A percentile compares a stretch with the other conserved stretches of the same genome.
phyloP scores from a whole-genome alignment of 2,329 filamentous ascomycete genomes.

The Fusarium sp. region DNA sequence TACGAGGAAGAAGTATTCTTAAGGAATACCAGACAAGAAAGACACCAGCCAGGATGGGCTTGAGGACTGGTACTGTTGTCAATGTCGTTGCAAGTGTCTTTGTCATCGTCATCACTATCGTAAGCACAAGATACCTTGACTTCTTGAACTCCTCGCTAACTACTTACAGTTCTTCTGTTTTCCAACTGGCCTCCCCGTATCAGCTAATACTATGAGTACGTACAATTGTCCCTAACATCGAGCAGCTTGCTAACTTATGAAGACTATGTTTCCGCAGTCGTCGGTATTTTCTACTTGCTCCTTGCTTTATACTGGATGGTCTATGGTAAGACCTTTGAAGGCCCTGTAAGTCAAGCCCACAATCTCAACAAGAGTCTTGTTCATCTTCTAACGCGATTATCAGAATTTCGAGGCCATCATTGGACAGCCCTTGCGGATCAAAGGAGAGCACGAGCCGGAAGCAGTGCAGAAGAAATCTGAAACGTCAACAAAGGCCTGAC shows the following conservation, averaged over 20 bases:
- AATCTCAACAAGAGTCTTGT: fast-evolving
- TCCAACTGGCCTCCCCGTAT: conserved; percentile 1
- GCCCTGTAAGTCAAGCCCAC: neutral
- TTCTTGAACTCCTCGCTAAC: neutral
- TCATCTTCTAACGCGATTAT: neutral
- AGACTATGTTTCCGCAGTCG: conserved; percentile 19
- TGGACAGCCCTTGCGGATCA: neutral
- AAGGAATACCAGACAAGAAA: conserved; percentile 8
- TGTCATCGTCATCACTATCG: conserved; percentile 8
- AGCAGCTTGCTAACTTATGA: fast-evolving
- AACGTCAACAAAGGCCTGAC: neutral
- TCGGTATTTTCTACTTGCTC: conserved; percentile 3
- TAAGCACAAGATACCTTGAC: neutral
- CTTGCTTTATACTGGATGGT: neutral
- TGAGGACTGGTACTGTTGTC: neutral
- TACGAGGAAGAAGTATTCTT: conserved; percentile 3
- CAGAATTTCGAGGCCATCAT: conserved; percentile 16
- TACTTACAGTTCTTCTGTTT: conserved; percentile 9
- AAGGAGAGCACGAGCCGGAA: neutral
- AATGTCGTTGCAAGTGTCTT: neutral
- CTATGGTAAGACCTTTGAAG: conserved; percentile 6
- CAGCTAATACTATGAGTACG: conserved; percentile 17
- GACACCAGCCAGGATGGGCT: conserved; percentile 8
- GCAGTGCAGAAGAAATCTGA: neutral
- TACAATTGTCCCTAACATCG: fast-evolving